Percentiles rank a stretch among this genome's conserved stretches.
phyloP scores from a whole-genome alignment of 129 eudicot species.

The Pittosporum tobira region DNA sequence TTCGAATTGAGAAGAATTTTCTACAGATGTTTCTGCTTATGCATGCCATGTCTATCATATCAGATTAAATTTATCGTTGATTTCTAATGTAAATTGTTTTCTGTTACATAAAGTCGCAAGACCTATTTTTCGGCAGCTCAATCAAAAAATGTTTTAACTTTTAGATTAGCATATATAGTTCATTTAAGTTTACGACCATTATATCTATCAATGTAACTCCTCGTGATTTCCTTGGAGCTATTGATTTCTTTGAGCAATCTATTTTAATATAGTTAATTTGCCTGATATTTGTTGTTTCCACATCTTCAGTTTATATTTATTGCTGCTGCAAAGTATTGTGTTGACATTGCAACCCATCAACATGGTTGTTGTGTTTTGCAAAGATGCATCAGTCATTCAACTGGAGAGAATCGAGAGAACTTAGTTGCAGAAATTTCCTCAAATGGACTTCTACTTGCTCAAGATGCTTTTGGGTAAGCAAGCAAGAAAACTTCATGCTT shows the following conservation, averaged over 20 bases:
- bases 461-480: constrained; percentile 81
- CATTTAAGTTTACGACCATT: no score
- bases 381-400: constrained; percentile 65
- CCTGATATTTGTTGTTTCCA: background rate
- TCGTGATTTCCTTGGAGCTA: no score
- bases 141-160: no score
- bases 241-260: background rate
- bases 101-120: background rate
- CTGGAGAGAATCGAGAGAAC: constrained; percentile 41
- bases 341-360: constrained; percentile 81
- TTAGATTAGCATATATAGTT: background rate
- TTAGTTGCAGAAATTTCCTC: constrained; percentile 51
- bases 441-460: constrained; percentile 64
- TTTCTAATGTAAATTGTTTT: no score
- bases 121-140: background rate
- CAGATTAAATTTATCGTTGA: no score
- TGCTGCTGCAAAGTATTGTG: constrained; percentile 71
- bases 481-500: background rate
- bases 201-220: no score
- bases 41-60: background rate
- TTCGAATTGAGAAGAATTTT: background rate
- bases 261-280: background rate
- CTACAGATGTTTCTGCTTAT: background rate
- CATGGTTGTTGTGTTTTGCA: constrained; percentile 88
- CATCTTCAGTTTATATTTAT: constrained; percentile 64